phyloP scores from a whole-genome alignment of 345 rosid genomes.

The Populus simonii region DNA sequence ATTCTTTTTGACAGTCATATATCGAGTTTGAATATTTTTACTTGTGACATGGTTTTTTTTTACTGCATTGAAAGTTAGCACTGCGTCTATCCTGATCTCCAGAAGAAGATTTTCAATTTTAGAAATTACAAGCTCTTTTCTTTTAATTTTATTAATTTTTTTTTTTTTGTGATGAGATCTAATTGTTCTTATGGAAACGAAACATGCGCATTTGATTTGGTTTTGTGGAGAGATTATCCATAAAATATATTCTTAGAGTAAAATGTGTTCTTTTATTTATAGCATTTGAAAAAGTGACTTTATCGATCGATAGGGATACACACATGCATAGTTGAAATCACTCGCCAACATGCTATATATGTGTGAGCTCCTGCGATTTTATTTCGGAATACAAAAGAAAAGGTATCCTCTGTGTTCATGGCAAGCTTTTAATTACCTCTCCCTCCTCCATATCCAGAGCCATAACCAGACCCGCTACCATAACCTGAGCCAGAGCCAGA shows the following conservation, averaged over 20 bases:
- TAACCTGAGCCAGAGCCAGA: too few species aligned
- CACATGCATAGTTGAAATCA: neutral
- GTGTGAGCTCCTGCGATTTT: conserved; percentile 14
- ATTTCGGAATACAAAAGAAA: conserved; percentile 6
- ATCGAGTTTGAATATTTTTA: neutral
- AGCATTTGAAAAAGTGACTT: too few species aligned
- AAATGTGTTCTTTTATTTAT: too few species aligned
- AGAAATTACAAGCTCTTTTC: neutral
- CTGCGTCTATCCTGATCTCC: neutral
- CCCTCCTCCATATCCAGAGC: neutral
- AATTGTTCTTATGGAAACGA: neutral
- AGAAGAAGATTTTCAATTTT: neutral
- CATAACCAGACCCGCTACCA: too few species aligned
- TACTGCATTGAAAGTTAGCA: neutral
- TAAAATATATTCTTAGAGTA: neutral
- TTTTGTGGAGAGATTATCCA: neutral
- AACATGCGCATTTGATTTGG: neutral
- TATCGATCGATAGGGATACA: neutral
- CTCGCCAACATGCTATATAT: neutral
- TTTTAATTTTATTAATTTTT: neutral
- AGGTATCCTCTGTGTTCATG: too few species aligned
- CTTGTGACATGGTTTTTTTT: neutral
- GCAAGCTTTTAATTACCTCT: too few species aligned
- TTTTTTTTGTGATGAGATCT: neutral
- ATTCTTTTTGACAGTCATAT: neutral